Conservation (phyloP, 2,329 filamentous ascomycete species). For the Aciculosporium take region DNA sequence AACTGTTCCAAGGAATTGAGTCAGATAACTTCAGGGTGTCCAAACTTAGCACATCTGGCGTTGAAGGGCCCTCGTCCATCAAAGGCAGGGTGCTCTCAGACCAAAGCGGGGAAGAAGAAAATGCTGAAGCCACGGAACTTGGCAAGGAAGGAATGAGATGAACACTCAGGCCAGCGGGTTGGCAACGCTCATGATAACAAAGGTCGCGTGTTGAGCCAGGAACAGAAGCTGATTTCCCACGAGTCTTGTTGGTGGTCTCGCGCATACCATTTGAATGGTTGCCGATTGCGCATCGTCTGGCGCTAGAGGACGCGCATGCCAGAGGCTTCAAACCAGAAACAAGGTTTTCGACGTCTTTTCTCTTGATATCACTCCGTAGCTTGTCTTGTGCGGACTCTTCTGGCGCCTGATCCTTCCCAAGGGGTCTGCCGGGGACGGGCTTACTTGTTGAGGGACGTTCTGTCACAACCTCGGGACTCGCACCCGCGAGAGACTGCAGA, state of each 20-base stretch:
- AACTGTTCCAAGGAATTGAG: background rate
- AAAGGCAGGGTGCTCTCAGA: constrained; percentile 1
- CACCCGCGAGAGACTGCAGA: background rate
- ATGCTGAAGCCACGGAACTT: background rate
- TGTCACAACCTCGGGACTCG: background rate
- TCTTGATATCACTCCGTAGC: background rate
- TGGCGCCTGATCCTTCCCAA: background rate
- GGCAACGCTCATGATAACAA: background rate
- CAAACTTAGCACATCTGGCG: background rate
- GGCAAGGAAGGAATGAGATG: background rate
- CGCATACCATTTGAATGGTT: background rate
- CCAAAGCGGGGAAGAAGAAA: background rate
- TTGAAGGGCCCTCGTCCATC: background rate
- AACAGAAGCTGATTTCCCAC: background rate
- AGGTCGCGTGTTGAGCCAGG: background rate
- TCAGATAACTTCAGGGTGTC: background rate
- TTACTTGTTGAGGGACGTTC: background rate
- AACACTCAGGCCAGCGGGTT: background rate
- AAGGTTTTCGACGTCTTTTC: background rate
- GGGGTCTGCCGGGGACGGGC: background rate
- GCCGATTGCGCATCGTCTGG: background rate
- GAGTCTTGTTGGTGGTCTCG: background rate
- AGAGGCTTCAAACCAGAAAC: constrained; percentile 2
- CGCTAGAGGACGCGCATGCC: background rate
- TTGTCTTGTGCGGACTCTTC: background rate